Conservation (phyloP, 2,329 filamentous ascomycete species). For the Colletotrichum cereale region DNA sequence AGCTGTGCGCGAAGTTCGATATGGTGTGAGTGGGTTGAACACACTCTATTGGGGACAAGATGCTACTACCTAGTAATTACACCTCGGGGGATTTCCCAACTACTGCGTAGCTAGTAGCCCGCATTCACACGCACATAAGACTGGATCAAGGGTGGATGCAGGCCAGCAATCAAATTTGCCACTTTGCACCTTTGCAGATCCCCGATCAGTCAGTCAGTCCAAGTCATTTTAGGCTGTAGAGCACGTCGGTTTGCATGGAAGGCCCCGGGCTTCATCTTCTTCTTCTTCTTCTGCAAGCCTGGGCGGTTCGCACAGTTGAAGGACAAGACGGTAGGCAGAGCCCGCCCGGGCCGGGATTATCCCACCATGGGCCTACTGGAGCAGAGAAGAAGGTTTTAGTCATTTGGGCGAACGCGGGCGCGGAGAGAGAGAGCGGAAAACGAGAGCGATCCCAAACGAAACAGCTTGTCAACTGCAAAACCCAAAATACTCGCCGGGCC, state of each 20-base stretch:
- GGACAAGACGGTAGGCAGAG: too few relatives aligned
- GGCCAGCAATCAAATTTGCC: constrained; percentile 8
- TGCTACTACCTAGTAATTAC: too few relatives aligned
- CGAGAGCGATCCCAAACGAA: constrained; percentile 31
- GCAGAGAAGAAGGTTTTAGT: constrained; percentile 18
- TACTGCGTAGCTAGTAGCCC: not conserved
- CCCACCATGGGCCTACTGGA: constrained; percentile 11
- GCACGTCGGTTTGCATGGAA: not conserved
- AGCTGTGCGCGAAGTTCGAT: constrained; percentile 13
- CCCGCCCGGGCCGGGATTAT: too few relatives aligned
- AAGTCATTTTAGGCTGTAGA: too few relatives aligned
- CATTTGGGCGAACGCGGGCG: too few relatives aligned
- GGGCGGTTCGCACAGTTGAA: constrained; percentile 14
- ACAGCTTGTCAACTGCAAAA: constrained; percentile 38
- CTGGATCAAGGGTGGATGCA: constrained; percentile 36
- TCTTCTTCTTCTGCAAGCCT: constrained; percentile 29
- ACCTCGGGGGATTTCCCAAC: not conserved
- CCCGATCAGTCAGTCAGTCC: not conserved
- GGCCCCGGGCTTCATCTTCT: constrained; percentile 25
- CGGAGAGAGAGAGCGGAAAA: too few relatives aligned
- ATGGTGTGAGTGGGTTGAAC: constrained; percentile 21
- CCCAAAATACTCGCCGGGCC: constrained; percentile 16
- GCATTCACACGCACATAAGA: not conserved
- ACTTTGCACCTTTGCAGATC: not conserved
- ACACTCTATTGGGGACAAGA: constrained; percentile 25